Evolutionary conservation across 331 rosid genomes (phyloP), one percentile per base, ranked within the genome.

Genomic region (Quercus tomentella): DNA sequence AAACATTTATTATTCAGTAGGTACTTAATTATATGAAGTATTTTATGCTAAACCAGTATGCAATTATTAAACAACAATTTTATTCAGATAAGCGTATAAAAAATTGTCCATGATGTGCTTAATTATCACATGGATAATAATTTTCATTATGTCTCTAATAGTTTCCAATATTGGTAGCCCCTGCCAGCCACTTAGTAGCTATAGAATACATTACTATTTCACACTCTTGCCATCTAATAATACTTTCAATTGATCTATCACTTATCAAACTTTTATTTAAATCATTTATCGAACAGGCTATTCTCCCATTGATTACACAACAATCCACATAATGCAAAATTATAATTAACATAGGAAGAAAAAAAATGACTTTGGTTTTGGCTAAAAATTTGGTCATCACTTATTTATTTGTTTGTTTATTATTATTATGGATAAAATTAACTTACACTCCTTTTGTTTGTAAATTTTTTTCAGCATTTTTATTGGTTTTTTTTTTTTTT

Each of bases 41-140:
- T 72, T 56, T 63, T 22, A 2, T 20, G 35, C 54, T 30, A 43
- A 20, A 79, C 30, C 61, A 66, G 56, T 14, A 70, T 2, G 28
- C 66, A 68, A 69, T 76, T 73, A 82, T 86, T 56, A 54, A 70
- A 58, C 45, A 9, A 67, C 57, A 67, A 10, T 21, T 72, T 12
- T 25, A 20, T 70, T 35, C 65, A 75, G 80, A 77, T 56, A 80
- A 80, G 73, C 56, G 77, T 67, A 43, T 77, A 43, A 83, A 83
- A 69, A 63, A 63, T 51, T 37, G 80, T 80, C 78, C 89, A 81
- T 77, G 61, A 80, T 70, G 75, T 25, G 68, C 70, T 28, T 71
- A 72, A 84, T 84, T 73, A 84, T 84, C 76, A 74, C 58, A 31
- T 82, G 54, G 76, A 56, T 76, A 70, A 83, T 79, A 31, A 37